phyloP scores from a whole-genome alignment of 768 basidiomycete genomes.

The Cubamyces sp. region DNA sequence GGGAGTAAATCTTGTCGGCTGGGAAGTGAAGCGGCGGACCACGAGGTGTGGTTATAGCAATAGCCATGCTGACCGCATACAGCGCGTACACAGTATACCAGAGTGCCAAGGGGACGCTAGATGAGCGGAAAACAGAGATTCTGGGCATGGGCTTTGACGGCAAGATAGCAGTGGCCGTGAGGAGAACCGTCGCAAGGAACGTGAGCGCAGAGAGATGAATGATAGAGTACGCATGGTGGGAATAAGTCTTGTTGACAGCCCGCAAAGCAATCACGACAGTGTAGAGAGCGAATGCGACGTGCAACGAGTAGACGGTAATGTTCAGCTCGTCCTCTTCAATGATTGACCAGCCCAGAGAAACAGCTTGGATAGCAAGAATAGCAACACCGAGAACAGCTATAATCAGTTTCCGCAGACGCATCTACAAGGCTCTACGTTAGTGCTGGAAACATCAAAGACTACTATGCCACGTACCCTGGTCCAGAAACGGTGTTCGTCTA shows the following conservation, averaged over 20 bases:
- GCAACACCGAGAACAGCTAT: constrained; percentile 49
- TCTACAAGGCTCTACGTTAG: constrained; percentile 41
- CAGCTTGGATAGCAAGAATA: constrained; percentile 54
- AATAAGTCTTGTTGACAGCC: constrained; percentile 52
- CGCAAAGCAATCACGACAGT: constrained; percentile 52
- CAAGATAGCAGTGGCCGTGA: constrained; percentile 57
- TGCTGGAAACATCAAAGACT: not conserved
- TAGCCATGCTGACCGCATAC: constrained; percentile 48
- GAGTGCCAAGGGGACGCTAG: constrained; percentile 36
- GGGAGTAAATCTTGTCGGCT: constrained; percentile 71
- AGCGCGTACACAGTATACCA: constrained; percentile 59
- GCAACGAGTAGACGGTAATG: constrained; percentile 47
- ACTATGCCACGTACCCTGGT: constrained; percentile 42
- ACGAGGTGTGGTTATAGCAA: constrained; percentile 58
- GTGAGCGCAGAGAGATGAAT: constrained; percentile 66
- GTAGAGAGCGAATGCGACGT: constrained; percentile 63
- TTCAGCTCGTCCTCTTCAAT: constrained; percentile 33
- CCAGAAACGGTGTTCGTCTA: constrained; percentile 67
- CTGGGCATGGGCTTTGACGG: constrained; percentile 48
- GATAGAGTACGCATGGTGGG: constrained; percentile 42
- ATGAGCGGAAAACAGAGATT: constrained; percentile 30
- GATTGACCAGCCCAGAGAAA: constrained; percentile 59
- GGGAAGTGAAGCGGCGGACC: constrained; percentile 81
- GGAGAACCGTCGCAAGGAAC: constrained; percentile 48
- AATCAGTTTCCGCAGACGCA: constrained; percentile 60